Conservation (phyloP, 2,329 filamentous ascomycete species). For the Pyricularia grisea region DNA sequence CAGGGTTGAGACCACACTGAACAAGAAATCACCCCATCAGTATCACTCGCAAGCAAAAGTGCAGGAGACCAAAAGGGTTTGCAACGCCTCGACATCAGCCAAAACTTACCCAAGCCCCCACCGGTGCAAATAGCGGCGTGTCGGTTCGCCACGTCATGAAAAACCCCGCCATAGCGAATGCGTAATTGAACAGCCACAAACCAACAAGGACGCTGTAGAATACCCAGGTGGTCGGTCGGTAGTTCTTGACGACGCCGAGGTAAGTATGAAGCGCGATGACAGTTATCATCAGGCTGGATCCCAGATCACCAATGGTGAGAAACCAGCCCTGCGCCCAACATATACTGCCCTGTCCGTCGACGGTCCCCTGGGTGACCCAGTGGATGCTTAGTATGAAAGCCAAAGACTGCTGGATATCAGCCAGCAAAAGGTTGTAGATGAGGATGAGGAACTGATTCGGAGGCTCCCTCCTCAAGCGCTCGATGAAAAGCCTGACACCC, state of each 20-base stretch:
- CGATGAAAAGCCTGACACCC: slow-evolving; percentile 7
- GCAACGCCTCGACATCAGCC: too few relatives aligned
- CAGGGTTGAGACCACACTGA: slow-evolving; percentile 54
- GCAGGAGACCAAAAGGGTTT: too few relatives aligned
- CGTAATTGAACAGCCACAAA: slow-evolving; percentile 51
- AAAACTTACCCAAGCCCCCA: slow-evolving; percentile 48
- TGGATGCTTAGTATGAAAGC: slow-evolving; percentile 54
- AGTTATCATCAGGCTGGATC: slow-evolving; percentile 58
- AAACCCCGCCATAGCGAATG: slow-evolving; percentile 43
- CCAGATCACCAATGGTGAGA: slow-evolving; percentile 55
- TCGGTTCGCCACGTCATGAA: slow-evolving; percentile 27
- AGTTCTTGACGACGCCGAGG: slow-evolving; percentile 47
- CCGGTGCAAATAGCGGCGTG: slow-evolving; percentile 51
- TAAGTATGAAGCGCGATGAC: slow-evolving; percentile 60
- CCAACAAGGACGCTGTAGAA: slow-evolving; percentile 38
- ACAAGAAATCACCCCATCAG: not conserved
- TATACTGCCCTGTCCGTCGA: slow-evolving; percentile 42
- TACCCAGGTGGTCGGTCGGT: slow-evolving; percentile 35
- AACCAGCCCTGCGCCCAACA: slow-evolving; percentile 61
- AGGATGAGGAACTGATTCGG: slow-evolving; percentile 61
- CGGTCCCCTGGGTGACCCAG: slow-evolving; percentile 44
- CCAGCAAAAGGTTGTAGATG: slow-evolving; percentile 59
- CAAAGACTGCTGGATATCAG: slow-evolving; percentile 56
- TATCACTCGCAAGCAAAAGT: too few relatives aligned
- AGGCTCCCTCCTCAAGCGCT: slow-evolving; percentile 21